These are phyloP conservation scores for Mycena maculata DNA, from an alignment of 768 basidiomycete species.

Conservation along the genomic window DNA sequence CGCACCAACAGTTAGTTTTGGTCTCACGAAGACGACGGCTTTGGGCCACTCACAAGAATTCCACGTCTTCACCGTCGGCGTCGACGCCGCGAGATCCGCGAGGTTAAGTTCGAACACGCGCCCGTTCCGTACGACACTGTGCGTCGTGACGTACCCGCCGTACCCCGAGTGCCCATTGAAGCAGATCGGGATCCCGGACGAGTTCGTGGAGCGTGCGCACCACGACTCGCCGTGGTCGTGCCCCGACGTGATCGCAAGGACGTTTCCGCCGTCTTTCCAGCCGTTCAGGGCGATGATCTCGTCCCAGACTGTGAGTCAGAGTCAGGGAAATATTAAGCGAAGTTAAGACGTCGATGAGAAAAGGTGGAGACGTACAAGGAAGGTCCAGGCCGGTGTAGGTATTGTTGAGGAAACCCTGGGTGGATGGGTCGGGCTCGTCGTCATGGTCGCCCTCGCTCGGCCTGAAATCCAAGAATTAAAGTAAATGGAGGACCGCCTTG, in stretches of 20 bases:
- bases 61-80: conserved; percentile 22
- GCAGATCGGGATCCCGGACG: conserved; percentile 34
- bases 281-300: conserved; percentile 29
- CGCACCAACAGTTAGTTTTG: not conserved
- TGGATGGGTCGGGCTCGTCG: conserved; percentile 34
- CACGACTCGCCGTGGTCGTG: conserved; percentile 39
- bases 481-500: not conserved
- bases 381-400: conserved; percentile 34
- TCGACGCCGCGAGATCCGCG: not conserved
- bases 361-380: conserved; percentile 22
- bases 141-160: conserved; percentile 33
- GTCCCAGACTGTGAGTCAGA: conserved; percentile 24
- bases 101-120: conserved; percentile 16
- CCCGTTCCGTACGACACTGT: conserved; percentile 32
- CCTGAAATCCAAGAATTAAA: not conserved
- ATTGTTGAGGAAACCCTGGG: conserved; percentile 33
- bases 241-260: conserved; percentile 35
- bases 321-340: not conserved
- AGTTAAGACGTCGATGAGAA: too few species aligned
- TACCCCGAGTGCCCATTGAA: conserved; percentile 38
- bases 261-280: conserved; percentile 5
- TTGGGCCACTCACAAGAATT: conserved; percentile 18
- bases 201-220: conserved; percentile 32
- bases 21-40: not conserved
- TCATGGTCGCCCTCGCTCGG: conserved; percentile 33